Evolutionary conservation across 495 filamentous ascomycete genomes (phyloP), one percentile per base, ranked within the genome.

Genomic region (Glutinoglossum americanum): DNA sequence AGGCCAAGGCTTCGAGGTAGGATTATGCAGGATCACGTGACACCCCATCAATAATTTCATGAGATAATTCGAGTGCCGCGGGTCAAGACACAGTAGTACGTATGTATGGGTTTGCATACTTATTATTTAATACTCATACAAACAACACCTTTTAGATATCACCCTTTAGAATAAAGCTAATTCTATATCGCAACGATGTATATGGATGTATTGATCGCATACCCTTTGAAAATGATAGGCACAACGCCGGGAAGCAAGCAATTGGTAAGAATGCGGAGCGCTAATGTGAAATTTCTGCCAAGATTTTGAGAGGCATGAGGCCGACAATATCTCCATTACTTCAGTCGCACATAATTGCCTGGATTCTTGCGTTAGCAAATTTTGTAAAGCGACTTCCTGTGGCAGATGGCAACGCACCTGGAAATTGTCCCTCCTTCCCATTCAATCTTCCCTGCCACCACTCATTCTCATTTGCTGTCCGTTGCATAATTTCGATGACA

Each of bases 371-470:
- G 53, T 55, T 35, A 55, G n/a, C n/a, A 19, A 11, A 55, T 55
- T 33, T 55, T 2, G 6, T 57, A 11, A 58, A 28, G 10, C n/a
- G 15, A 17, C 33, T 15, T 32, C n/a, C 54, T 56, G 9, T 5
- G 5, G 10, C 41, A 39, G 28, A 25, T 4, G 60, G 60, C 58
- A 58, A 76, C 80, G 70, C 77, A 89, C 92, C 92, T 62, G 92
- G 92, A 68, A 98, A 97, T 69, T 97, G 92, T 41, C 92, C 92
- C 62, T 84, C 73, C 67, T 80, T 79, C 23, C 85, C 89, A 60
- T 80, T 71, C 57, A 92, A 60, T 66, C 76, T 81, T 6, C 92
- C 92, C 1, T 74, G 80, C 92, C 92, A 99, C 92, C 92, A 99
- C 69, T 97, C 92, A 63, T 99, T 94, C 54, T 85, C 84, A 61